Conservation (phyloP, 306 rosid species). For the Adenanthera pavonina region DNA sequence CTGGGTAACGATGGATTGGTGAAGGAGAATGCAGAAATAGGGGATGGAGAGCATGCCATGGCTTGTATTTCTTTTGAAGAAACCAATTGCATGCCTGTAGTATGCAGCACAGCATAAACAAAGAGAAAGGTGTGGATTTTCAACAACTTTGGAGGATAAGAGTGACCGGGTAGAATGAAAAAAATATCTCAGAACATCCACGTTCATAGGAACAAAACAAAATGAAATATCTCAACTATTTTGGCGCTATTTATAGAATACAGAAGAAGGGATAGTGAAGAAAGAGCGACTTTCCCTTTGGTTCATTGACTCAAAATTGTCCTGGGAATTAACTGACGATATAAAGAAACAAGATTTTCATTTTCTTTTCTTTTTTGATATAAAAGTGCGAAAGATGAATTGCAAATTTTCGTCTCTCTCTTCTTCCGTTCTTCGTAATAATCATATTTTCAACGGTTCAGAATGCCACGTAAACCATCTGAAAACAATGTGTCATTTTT, state of each 20-base stretch:
- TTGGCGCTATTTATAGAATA: background rate
- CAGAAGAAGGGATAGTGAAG: background rate
- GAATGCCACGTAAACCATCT: background rate
- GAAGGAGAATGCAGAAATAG: conserved; percentile 63
- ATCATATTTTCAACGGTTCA: background rate
- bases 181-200: conserved; percentile 11
- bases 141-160: conserved; percentile 47
- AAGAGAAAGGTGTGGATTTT: conserved; percentile 10
- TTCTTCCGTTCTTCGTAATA: background rate
- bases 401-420: background rate
- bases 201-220: background rate
- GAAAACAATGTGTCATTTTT: background rate
- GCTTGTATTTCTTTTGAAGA: conserved; percentile 8
- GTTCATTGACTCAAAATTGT: too few relatives aligned
- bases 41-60: conserved; percentile 72
- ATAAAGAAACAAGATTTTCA: too few relatives aligned
- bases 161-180: background rate
- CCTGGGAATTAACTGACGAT: too few relatives aligned
- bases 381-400: too few relatives aligned
- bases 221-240: conserved; percentile 33
- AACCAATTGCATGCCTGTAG: background rate
- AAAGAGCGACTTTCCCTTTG: too few relatives aligned
- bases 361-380: too few relatives aligned
- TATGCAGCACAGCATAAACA: background rate
- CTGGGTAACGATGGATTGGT: conserved; percentile 53